Base-by-base conservation (phyloP, 495 filamentous ascomycete genomes). In the Trichoderma asperelloides region DNA sequence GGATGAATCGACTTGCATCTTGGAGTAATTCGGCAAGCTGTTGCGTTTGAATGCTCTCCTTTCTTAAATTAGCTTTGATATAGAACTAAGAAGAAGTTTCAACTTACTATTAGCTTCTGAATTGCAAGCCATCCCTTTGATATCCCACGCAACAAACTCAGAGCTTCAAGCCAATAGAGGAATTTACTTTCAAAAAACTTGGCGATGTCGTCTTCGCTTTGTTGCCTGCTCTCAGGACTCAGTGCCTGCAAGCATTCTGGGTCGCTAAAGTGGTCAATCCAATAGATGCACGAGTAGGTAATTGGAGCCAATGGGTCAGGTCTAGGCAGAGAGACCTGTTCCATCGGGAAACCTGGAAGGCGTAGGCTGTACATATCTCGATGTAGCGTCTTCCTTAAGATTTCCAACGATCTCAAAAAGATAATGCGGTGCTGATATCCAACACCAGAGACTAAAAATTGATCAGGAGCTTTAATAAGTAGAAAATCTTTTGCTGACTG, bases 401-500 rank as follows among this genome's bases (percentile, higher is more conserved):
- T 51, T 23, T 69, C 25, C 0, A 79, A 43, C 2, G 74, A 80
- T 18, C 69, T 47, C 15, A 68, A 71, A 65, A 76, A 73, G 33
- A 81, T 76, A 1, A 18, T 49, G 23, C 70, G 33, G 64, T 80
- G 79, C 37, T 62, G 33, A 25, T 68, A 33, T 23, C 49, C 66
- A 47, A 67, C 16, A 40, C 71, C 69, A 40, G 47, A 43, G 39
- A 70, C 69, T 55, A 72, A 72, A 37, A 76, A 64, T 28, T 65
- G 41, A 49, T 63, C 18, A 6, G 15, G 1, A n/a, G 37, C 64
- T 16, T 60, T 28, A 23, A 45, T 30, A 13, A 65, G 18, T 2
- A 82, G 65, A 67, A 72, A 81, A 40, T 82, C 79, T 41, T 77
- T 78, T 12, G 72, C 79, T 12, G 80, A 82, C 68, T 80, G 78